Base-by-base conservation (phyloP, 768 basidiomycete species). In the Plicaturopsis crispa region DNA sequence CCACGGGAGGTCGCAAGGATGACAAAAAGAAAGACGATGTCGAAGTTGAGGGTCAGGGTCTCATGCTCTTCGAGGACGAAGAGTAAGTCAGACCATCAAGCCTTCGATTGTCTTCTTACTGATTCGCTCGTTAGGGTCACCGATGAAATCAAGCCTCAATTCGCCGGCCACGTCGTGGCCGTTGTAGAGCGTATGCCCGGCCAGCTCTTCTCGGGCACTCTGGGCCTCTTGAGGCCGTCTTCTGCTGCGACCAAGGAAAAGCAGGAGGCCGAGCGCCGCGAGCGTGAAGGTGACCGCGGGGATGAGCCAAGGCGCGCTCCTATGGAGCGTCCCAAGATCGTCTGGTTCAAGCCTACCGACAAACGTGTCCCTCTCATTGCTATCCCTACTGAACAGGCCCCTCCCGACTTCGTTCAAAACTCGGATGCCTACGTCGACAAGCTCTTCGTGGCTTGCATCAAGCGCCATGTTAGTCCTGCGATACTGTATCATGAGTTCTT, bases 1-100 rank as follows among this genome's bases (percentile, higher is more conserved):
- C 79, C 5, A 69, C 64, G 31, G 74, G 68, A 24, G 84, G 80
- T 42, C 78, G 88, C 50, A 92, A 89, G 64, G 89, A 92, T 53
- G 94, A 98, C 68, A 99, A 99, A 80, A 98, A 98, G 75, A 97
- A 97, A 67, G 96, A 99, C 52, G 96, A 98, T 53, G 94, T 99
- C 21, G 96, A 99, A 59, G 96, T 99, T 20, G 96, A 99, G 65
- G 96, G 96, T 2, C 96, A 99, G 61, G 94, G 94, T 4, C 63
- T 97, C 50, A 86, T 90, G 73, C 66, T 99, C 38, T 96, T 98
- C 45, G 94, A 97, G 52, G 96, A 99, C 51, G 96, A 98, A 66
- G 93, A 96, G 82, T 89, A 54, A 31, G 73, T 66, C 6, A 28
- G 6, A 21, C 35, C 26, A 14, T 28, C n/a, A n/a, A 22, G 38